Percentiles rank a stretch among this genome's conserved stretches.
These are phyloP conservation scores for Penicillium sclerotigenum DNA, from an alignment of 2,329 filamentous ascomycete species.

Conservation along the genomic window DNA sequence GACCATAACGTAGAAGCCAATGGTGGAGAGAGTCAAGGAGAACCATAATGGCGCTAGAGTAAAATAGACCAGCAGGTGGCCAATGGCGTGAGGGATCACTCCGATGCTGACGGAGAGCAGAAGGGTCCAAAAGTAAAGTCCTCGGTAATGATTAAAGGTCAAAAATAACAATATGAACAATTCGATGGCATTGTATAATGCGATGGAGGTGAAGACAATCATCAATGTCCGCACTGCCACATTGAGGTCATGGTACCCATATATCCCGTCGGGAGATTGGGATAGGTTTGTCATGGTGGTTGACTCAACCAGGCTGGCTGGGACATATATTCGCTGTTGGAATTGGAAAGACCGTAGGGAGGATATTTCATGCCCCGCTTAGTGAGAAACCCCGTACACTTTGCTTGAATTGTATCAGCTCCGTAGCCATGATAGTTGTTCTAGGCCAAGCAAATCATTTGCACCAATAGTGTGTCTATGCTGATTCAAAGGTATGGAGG, in stretches of 20 bases:
- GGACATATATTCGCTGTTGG: neutral
- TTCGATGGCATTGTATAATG: slow-evolving; percentile 49
- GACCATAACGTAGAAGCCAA: slow-evolving; percentile 60
- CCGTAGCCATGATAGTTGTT: slow-evolving; percentile 16
- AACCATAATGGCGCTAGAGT: slow-evolving; percentile 34
- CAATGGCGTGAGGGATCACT: slow-evolving; percentile 38
- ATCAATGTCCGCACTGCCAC: slow-evolving; percentile 28
- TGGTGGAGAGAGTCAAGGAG: slow-evolving; percentile 41
- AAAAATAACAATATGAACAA: slow-evolving; percentile 38
- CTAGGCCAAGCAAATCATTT: slow-evolving; percentile 4
- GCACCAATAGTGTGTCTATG: neutral
- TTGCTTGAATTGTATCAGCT: slow-evolving; percentile 8
- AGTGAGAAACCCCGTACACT: slow-evolving; percentile 3
- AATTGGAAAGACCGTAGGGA: neutral
- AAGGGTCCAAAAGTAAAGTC: slow-evolving; percentile 45
- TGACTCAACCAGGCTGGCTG: neutral
- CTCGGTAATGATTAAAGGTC: slow-evolving; percentile 37
- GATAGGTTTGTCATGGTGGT: slow-evolving; percentile 16
- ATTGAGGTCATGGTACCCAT: slow-evolving; percentile 25
- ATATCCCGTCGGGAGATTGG: slow-evolving; percentile 28
- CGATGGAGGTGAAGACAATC: slow-evolving; percentile 40
- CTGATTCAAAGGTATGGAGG: neutral
- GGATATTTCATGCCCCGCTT: slow-evolving; percentile 3
- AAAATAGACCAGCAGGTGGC: slow-evolving; percentile 42
- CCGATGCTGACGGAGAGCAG: slow-evolving; percentile 36